Evolutionary conservation across 352 stramenopile genomes (phyloP), one percentile per base, ranked within the genome.

Genomic region (Plasmopara viticola): DNA sequence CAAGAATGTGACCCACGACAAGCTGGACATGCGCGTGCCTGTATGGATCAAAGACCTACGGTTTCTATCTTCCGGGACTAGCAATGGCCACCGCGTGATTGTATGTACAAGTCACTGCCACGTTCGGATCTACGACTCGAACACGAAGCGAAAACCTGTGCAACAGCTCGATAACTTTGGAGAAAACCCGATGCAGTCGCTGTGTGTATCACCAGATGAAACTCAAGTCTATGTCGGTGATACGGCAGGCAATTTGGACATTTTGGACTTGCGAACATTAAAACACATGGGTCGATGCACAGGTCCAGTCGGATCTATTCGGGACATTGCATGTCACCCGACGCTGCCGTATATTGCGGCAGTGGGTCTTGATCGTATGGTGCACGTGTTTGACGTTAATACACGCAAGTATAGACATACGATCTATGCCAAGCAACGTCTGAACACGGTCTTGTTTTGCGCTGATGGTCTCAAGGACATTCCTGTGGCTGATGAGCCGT

Each of bases 311-410:
- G 94, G 94, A 9, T 95, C 87, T 4, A 90, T 98, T 35, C 84
- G 89, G 25, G 74, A 94, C 62, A 79, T 98, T 29, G 70, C 74
- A 13, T 84, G 82, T 52, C 92, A 98, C 62, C 84, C 87, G 29
- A 96, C 87, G 39, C 66, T 96, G 30, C 90, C 92, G 20, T 82
- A 92, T 50, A 58, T 98, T 30, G 86, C 87, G 7, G 84, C 84
- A 2, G 94, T 97, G 12, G 90, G 94, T 0, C 67, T 98, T 17
- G 94, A 98, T 75, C 85, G 94, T 33, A 97, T 97, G 68, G 74
- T 98, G 42, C 86, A 95, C 65, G 84, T 96, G 29, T 97, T 95
- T 56, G 81, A 98, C 64, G 62, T 92, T 14, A 84, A 92, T 45
- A 89, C 70, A 39, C 73, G 84, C 55, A 94, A 87, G 51, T 78